Conservation (phyloP, 164 flowering plant species). For the Echeveria elegans region DNA sequence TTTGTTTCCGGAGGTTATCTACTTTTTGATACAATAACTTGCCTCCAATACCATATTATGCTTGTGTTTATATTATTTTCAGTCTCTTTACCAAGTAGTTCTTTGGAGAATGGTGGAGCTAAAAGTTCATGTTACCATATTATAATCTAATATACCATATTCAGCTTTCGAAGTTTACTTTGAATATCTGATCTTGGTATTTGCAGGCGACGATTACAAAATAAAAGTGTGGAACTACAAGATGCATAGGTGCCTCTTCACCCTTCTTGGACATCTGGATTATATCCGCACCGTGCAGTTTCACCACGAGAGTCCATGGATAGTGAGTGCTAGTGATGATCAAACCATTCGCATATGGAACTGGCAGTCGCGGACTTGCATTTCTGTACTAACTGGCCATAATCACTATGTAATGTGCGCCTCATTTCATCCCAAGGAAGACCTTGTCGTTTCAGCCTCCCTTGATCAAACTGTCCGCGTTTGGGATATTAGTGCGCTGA, state of each 20-base stretch:
- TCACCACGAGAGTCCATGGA: constrained; percentile 67
- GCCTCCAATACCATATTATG: no score
- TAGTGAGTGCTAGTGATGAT: constrained; percentile 54
- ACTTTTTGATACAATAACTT: background rate
- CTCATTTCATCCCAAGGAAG: constrained; percentile 33
- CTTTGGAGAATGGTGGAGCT: no score
- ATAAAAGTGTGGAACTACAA: constrained; percentile 14
- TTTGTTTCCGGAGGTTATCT: constrained; percentile 23
- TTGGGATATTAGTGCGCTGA: constrained; percentile 85
- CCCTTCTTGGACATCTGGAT: background rate
- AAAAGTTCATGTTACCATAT: no score
- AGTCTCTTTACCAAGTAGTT: no score
- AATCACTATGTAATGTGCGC: background rate
- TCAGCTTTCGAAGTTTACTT: no score
- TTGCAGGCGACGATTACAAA: background rate
- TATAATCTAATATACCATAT: no score
- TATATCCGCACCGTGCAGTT: constrained; percentile 52
- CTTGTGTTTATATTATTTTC: no score
- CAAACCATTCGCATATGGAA: constrained; percentile 87
- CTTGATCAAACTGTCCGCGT: constrained; percentile 86
- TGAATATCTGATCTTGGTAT: no score
- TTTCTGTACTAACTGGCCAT: background rate
- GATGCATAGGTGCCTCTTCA: constrained; percentile 3
- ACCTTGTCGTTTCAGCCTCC: constrained; percentile 82
- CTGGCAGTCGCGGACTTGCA: constrained; percentile 84